Conservation (phyloP, 78 protist species). For the Mastigamoeba balamuthi region DNA sequence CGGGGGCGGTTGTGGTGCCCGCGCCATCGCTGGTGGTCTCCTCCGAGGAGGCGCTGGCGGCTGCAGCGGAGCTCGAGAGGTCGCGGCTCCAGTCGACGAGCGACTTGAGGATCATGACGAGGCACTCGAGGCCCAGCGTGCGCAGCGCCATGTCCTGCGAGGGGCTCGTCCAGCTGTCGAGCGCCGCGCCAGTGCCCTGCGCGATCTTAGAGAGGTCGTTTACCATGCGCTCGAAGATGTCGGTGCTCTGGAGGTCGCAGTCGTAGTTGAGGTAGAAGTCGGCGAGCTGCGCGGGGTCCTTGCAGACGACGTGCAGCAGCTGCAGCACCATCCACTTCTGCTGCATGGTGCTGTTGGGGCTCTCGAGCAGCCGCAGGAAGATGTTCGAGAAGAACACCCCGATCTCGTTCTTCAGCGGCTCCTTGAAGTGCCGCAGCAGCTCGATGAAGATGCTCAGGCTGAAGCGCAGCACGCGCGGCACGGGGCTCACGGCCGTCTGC, state of each 20-base stretch:
- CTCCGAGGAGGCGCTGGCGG: too few species aligned
- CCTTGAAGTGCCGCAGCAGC: slow-evolving; percentile 40
- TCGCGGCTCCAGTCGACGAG: slow-evolving; percentile 48
- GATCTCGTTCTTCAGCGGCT: slow-evolving; percentile 56
- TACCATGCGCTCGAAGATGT: slow-evolving; percentile 71
- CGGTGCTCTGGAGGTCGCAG: slow-evolving; percentile 68
- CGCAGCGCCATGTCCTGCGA: slow-evolving; percentile 21
- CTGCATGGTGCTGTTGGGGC: slow-evolving; percentile 44
- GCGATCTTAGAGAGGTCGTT: slow-evolving; percentile 61
- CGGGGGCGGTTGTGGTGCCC: too few species aligned
- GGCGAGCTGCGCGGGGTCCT: slow-evolving; percentile 69
- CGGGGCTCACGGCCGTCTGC: slow-evolving; percentile 46
- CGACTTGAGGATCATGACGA: slow-evolving; percentile 47
- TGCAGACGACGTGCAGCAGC: slow-evolving; percentile 49
- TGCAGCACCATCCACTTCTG: slow-evolving; percentile 82
- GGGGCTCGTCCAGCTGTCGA: slow-evolving; percentile 2
- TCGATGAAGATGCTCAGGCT: slow-evolving; percentile 29
- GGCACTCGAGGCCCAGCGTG: slow-evolving; percentile 46
- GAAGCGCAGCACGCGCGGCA: slow-evolving; percentile 37
- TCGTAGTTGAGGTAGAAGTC: slow-evolving; percentile 93
- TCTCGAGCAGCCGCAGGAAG: slow-evolving; percentile 75
- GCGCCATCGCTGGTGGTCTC: too few species aligned
- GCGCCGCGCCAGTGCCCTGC: slow-evolving; percentile 22
- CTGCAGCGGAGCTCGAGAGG: not conserved
- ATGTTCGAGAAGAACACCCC: slow-evolving; percentile 80